phyloP scores from a whole-genome alignment of 345 rosid genomes.

The Aegle marmelos region DNA sequence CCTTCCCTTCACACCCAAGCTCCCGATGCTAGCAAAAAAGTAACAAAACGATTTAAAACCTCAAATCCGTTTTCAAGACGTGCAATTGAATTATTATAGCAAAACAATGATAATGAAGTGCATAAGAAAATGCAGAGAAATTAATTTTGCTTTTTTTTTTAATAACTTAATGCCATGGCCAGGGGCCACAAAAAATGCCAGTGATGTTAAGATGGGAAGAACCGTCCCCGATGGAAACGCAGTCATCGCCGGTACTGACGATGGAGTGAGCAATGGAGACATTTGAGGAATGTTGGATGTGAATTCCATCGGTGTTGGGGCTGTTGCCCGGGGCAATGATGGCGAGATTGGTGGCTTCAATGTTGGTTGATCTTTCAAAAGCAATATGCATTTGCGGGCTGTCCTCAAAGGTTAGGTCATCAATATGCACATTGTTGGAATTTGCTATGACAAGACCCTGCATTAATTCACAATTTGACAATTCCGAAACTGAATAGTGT shows the following conservation, averaged over 20 bases:
- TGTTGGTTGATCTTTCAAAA: slow-evolving; percentile 23
- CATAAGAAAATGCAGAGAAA: too few species aligned
- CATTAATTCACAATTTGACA: background rate
- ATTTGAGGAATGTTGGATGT: slow-evolving; percentile 33
- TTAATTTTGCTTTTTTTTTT: background rate
- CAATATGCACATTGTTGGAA: slow-evolving; percentile 32
- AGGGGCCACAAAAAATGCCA: slow-evolving; percentile 44
- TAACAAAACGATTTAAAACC: too few species aligned
- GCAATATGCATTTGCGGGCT: slow-evolving; percentile 51
- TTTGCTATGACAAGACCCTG: slow-evolving; percentile 37
- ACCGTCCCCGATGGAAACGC: slow-evolving; percentile 49
- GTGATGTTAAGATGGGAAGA: slow-evolving; percentile 27
- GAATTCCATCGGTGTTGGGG: slow-evolving; percentile 65
- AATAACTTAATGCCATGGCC: slow-evolving; percentile 59
- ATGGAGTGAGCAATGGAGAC: slow-evolving; percentile 13
- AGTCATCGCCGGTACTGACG: slow-evolving; percentile 55
- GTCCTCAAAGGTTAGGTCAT: slow-evolving; percentile 28
- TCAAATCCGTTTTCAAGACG: too few species aligned
- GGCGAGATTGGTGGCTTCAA: slow-evolving; percentile 24
- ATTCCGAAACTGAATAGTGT: background rate
- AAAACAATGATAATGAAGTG: background rate
- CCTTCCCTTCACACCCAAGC: slow-evolving; percentile 37
- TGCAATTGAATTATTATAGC: too few species aligned
- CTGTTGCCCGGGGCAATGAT: slow-evolving; percentile 39
- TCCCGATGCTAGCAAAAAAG: slow-evolving; percentile 36